These are phyloP conservation scores for Penicillium nucicola DNA, from an alignment of 495 filamentous ascomycete species.

Conservation along the genomic window DNA sequence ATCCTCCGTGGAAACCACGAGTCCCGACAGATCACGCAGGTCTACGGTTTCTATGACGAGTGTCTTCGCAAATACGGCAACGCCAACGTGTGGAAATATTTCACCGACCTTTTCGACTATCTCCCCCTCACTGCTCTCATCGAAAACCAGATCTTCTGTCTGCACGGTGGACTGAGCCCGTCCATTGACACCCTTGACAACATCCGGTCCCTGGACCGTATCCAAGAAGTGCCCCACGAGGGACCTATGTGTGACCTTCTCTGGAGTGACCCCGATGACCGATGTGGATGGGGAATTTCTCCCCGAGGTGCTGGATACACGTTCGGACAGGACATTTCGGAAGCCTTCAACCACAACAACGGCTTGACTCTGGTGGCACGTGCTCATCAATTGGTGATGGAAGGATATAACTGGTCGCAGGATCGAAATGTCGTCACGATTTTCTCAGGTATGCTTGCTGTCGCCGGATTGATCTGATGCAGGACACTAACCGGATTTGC, in stretches of 20 bases:
- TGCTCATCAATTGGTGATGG: conserved; percentile 96
- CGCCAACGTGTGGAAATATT: conserved; percentile 99
- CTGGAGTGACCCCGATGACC: conserved; percentile 97
- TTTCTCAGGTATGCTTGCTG: conserved; percentile 72
- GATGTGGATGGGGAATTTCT: conserved; percentile 98
- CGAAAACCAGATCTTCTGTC: conserved; percentile 99
- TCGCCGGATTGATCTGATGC: background rate
- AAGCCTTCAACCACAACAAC: conserved; percentile 99
- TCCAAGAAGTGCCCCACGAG: conserved; percentile 98
- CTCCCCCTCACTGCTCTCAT: conserved; percentile 97
- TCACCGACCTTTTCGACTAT: conserved; percentile 98
- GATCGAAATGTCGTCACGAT: conserved; percentile 98
- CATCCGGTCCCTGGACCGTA: conserved; percentile 90
- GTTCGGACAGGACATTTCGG: conserved; percentile 98
- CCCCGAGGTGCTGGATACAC: conserved; percentile 97
- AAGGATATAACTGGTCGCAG: conserved; percentile 98
- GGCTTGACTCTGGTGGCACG: conserved; percentile 92
- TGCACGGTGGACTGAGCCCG: conserved; percentile 93
- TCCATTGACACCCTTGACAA: conserved; percentile 98
- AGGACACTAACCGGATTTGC: conserved; percentile 6
- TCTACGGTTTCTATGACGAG: conserved; percentile 98
- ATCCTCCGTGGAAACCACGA: conserved; percentile 97
- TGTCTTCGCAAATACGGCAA: conserved; percentile 97
- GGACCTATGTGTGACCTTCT: conserved; percentile 98
- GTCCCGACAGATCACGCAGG: conserved; percentile 94